Base-by-base conservation (phyloP, 108 stramenopile genomes). In the Epipyxis sp. region DNA sequence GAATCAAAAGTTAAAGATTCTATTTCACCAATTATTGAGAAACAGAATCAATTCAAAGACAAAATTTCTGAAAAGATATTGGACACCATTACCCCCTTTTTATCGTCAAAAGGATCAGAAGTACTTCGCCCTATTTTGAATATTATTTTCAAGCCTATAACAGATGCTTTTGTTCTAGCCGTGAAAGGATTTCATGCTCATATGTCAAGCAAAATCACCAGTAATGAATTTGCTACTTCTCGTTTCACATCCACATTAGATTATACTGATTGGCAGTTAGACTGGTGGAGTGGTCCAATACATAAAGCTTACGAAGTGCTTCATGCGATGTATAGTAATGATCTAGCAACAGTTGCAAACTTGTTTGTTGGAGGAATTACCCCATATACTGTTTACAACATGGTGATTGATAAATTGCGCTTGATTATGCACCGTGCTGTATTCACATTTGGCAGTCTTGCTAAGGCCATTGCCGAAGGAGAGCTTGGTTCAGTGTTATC, bases 251-350 rank as follows among this genome's bases (percentile, higher is more conserved):
- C 13, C 6, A 65, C 61, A 3, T 65, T 65, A 32, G 35, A 65
- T 3, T 37, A 37, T 32, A 32, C 35, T 29, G 61, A 65, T 32
- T 65, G 61, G 61, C 61, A 65, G 61, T 32, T 65, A 32, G 71
- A 74, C 25, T 74, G 71, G 71, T 74, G 71, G 71, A 43, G 42
- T 6, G 71, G 71, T 13, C 71, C 71, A 6, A 34, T 74, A 3
- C 41, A 37, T 32, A 42, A 74, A 6, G 50, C 71, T 37, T 54
- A 74, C 34, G 42, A 57, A 6, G 27, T 74, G 6, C 25, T 20
- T 10, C 43, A 25, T 3, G 6, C 6, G 27, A 46, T 74, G 44
- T 74, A 74, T 42, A 74, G 42, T 29, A 42, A 13, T 10, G 71
- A 74, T 37, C 6, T 74, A 10, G 34, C n/a, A 16, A 42, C 40